These are phyloP conservation scores for Phallus indusiatus DNA, from an alignment of 768 basidiomycete species.

Conservation along the genomic window DNA sequence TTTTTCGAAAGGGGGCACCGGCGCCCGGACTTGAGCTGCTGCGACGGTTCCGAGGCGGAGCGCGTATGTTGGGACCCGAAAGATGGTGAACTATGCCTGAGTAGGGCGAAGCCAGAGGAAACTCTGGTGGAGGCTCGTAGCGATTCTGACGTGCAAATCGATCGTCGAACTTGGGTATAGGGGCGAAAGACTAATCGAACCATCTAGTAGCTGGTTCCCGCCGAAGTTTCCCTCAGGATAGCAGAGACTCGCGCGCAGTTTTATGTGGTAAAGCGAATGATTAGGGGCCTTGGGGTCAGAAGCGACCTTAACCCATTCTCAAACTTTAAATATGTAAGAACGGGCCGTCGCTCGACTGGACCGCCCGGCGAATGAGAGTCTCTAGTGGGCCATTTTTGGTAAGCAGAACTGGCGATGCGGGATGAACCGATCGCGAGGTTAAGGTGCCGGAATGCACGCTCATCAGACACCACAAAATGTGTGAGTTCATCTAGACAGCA, in stretches of 20 bases:
- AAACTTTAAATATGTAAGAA: slow-evolving; percentile 61
- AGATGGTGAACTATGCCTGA: too few species aligned
- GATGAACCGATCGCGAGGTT: slow-evolving; percentile 65
- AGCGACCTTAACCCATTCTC: slow-evolving; percentile 82
- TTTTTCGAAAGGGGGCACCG: too few species aligned
- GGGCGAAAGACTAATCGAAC: slow-evolving; percentile 95
- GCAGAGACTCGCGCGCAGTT: too few species aligned
- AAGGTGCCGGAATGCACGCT: slow-evolving; percentile 77
- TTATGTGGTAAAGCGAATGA: too few species aligned
- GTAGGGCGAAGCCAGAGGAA: too few species aligned
- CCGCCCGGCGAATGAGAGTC: slow-evolving; percentile 50
- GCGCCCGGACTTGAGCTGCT: too few species aligned
- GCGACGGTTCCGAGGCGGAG: too few species aligned
- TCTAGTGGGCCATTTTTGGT: slow-evolving; percentile 69
- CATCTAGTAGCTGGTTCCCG: slow-evolving; percentile 91
- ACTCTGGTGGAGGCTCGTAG: slow-evolving; percentile 94
- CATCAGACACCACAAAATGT: slow-evolving; percentile 77
- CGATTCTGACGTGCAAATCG: slow-evolving; percentile 95
- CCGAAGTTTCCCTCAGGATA: too few species aligned
- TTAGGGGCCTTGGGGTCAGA: too few species aligned
- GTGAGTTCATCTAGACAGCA: slow-evolving; percentile 85
- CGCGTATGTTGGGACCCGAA: too few species aligned
- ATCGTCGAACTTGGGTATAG: slow-evolving; percentile 94
- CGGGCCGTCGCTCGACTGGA: slow-evolving; percentile 41
- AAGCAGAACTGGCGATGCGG: slow-evolving; percentile 65